A percentile compares a stretch with the other conserved stretches of the same genome.
Conservation (phyloP, 2,329 filamentous ascomycete genomes). For the Colletotrichum sp. region DNA sequence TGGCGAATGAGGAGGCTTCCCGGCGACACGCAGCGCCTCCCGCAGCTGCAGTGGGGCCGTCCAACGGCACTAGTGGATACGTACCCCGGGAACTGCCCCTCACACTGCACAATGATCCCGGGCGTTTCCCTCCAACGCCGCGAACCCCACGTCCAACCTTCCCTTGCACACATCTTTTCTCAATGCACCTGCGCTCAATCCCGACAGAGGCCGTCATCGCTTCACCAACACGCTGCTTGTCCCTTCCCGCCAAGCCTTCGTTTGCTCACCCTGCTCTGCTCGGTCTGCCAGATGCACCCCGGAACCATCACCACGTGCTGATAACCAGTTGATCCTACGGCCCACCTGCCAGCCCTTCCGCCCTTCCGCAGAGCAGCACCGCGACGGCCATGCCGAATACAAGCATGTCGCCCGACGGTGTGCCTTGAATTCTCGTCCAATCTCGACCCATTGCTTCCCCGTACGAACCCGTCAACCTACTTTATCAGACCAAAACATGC, state of each 20-base stretch:
- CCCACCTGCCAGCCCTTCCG: background rate
- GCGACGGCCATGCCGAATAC: constrained; percentile 6
- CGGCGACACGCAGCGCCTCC: background rate
- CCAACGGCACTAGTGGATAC: background rate
- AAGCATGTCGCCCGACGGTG: constrained; percentile 10
- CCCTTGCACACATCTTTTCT: background rate
- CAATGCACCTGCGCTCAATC: background rate
- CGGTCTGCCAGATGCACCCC: background rate
- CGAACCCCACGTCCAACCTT: background rate
- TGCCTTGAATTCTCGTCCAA: background rate
- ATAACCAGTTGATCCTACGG: background rate
- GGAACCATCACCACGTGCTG: constrained; percentile 5
- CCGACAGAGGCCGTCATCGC: background rate
- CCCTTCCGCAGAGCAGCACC: background rate
- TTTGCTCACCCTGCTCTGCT: background rate
- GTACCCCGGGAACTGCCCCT: background rate
- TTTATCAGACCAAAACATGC: background rate
- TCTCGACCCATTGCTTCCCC: background rate
- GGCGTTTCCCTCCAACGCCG: background rate
- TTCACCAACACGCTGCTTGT: background rate
- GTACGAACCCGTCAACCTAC: background rate
- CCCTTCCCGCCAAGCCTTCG: background rate
- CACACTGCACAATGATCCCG: background rate
- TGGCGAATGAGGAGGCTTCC: constrained; percentile 7
- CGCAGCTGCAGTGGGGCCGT: background rate